Percentiles rank a stretch among this genome's conserved stretches.
These are phyloP conservation scores for Gyrodon lividus DNA, from an alignment of 768 basidiomycete species.

Conservation along the genomic window DNA sequence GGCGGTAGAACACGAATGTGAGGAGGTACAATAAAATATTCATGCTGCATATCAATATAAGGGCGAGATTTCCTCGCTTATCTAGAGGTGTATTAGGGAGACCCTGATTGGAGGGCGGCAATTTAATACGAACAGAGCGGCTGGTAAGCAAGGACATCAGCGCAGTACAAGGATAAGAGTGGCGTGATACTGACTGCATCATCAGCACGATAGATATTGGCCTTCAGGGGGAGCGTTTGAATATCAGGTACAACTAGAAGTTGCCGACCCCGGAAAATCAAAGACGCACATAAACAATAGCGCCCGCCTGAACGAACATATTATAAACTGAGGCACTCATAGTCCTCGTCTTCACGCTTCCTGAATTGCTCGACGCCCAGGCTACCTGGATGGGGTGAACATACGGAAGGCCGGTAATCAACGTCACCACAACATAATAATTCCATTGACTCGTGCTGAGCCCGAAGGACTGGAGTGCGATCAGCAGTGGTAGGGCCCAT, in stretches of 20 bases:
- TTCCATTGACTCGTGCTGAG: conserved; percentile 52
- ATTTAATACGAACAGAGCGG: conserved; percentile 1
- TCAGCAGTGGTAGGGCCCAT: conserved; percentile 63
- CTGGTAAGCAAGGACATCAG: background rate
- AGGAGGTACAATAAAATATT: conserved; percentile 44
- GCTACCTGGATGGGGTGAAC: conserved; percentile 45
- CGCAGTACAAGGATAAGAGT: background rate
- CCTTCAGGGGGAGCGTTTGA: conserved; percentile 25
- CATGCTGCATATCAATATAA: conserved; percentile 54
- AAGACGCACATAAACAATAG: conserved; percentile 44
- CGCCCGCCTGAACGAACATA: conserved; percentile 61
- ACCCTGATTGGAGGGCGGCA: no score
- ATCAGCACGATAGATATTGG: conserved; percentile 54
- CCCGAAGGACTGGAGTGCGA: conserved; percentile 54
- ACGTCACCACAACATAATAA: conserved; percentile 51
- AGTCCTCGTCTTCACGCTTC: conserved; percentile 55
- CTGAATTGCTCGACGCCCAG: conserved; percentile 61
- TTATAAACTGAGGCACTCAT: conserved; percentile 52
- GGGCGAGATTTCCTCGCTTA: conserved; percentile 55
- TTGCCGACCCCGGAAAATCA: background rate
- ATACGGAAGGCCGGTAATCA: conserved; percentile 55
- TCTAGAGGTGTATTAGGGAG: conserved; percentile 33
- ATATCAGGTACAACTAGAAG: background rate
- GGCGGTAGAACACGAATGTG: conserved; percentile 48
- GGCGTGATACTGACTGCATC: conserved; percentile 39